A percentile compares a stretch with the other conserved stretches of the same genome.
phyloP scores from a whole-genome alignment of 352 stramenopile genomes.

The Blastocystis sp. region DNA sequence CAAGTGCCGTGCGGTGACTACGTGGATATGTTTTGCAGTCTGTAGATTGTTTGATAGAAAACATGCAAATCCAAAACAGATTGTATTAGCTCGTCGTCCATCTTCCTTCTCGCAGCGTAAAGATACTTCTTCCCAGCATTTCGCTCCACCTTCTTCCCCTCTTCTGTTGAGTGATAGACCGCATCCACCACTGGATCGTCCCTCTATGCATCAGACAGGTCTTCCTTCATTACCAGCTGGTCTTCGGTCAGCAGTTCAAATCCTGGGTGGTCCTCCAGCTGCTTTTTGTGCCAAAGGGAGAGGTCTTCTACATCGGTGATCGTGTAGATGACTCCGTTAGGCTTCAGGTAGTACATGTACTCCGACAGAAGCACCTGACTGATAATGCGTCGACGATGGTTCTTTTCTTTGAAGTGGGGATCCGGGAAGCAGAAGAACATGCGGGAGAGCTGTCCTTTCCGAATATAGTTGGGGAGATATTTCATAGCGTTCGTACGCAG shows the following conservation, averaged over 20 bases:
- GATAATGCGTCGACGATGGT: constrained; percentile 85
- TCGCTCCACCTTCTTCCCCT: constrained; percentile 93
- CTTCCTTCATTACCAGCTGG: constrained; percentile 69
- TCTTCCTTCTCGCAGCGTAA: constrained; percentile 4
- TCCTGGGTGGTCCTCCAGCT: constrained; percentile 83
- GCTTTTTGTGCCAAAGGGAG: constrained; percentile 90
- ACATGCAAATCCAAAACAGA: constrained; percentile 8
- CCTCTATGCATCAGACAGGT: constrained; percentile 62
- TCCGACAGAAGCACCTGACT: constrained; percentile 85
- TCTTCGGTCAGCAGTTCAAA: constrained; percentile 81
- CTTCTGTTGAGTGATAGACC: constrained; percentile 92
- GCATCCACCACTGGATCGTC: constrained; percentile 84
- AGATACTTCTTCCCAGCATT: constrained; percentile 77
- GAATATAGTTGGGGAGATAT: constrained; percentile 72
- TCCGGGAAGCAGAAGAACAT: constrained; percentile 99
- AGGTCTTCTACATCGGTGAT: constrained; percentile 97
- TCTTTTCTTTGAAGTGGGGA: constrained; percentile 96
- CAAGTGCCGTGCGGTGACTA: neutral
- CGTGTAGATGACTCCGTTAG: constrained; percentile 86
- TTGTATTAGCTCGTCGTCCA: neutral
- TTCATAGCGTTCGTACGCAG: constrained; percentile 92
- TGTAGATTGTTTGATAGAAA: neutral
- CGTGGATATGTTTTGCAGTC: neutral
- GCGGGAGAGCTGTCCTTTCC: constrained; percentile 76
- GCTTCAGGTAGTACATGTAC: constrained; percentile 89